Evolutionary conservation across 2,329 filamentous ascomycete genomes (phyloP).

Genomic region (Arthrobotrys musiformis): DNA sequence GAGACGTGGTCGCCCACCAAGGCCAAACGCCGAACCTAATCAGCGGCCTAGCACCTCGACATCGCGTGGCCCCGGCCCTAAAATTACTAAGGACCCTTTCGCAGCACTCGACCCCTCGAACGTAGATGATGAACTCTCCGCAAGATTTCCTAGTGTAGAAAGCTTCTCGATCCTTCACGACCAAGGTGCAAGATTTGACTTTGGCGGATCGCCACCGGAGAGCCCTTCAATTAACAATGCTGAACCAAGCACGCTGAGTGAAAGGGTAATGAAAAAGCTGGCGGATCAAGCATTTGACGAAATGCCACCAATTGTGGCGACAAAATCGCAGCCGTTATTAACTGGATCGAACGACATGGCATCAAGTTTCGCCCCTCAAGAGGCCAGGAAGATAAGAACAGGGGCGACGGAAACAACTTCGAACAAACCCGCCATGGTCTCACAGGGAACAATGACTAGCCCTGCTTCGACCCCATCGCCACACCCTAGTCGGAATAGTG

Average conservation of each 20-base stretch:
- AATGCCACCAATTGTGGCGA: slow-evolving; percentile 59
- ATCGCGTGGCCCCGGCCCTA: slow-evolving; percentile 68
- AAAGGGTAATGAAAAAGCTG: slow-evolving; percentile 78
- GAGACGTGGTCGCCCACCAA: slow-evolving; percentile 82
- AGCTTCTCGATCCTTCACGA: slow-evolving; percentile 93
- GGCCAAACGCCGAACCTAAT: slow-evolving; percentile 60
- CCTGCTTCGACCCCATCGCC: slow-evolving; percentile 63
- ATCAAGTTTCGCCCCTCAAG: slow-evolving; percentile 53
- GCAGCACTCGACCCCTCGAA: slow-evolving; percentile 82
- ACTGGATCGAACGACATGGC: slow-evolving; percentile 6
- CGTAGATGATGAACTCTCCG: slow-evolving; percentile 79
- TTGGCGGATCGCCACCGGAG: slow-evolving; percentile 66
- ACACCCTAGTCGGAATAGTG: slow-evolving; percentile 46
- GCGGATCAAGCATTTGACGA: slow-evolving; percentile 84
- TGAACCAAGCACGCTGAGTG: slow-evolving; percentile 66
- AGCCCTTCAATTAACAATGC: slow-evolving; percentile 66
- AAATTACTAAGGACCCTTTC: slow-evolving; percentile 81
- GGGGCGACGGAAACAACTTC: slow-evolving; percentile 63
- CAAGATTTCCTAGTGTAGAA: slow-evolving; percentile 87
- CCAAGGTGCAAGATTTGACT: slow-evolving; percentile 83
- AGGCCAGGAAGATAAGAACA: slow-evolving; percentile 62
- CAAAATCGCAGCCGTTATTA: slow-evolving; percentile 32
- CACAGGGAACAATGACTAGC: slow-evolving; percentile 83
- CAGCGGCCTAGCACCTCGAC: slow-evolving; percentile 65
- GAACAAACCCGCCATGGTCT: slow-evolving; percentile 70